Percentiles rank a stretch among this genome's conserved stretches.
Conservation (phyloP, 306 rosid genomes). For the Carpinus fangiana region DNA sequence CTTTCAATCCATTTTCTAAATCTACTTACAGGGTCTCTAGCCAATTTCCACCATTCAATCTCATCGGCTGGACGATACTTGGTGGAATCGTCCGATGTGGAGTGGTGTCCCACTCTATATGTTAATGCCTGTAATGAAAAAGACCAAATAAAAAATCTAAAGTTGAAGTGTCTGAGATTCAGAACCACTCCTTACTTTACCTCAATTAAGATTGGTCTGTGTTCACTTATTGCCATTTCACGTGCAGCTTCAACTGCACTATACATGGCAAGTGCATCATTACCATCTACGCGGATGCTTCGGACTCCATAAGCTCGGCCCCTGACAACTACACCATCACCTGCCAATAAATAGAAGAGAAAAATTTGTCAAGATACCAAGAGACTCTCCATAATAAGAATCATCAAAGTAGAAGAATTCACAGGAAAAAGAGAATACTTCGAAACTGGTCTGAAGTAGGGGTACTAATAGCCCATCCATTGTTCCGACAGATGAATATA, state of each 20-base stretch:
- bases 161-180: background rate
- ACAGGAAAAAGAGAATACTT: slow-evolving; percentile 44
- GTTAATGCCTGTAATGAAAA: slow-evolving; percentile 66
- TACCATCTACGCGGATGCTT: slow-evolving; percentile 91
- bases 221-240: slow-evolving; percentile 72
- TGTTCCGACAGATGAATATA: slow-evolving; percentile 88
- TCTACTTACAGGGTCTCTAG: slow-evolving; percentile 73
- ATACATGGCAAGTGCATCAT: slow-evolving; percentile 82
- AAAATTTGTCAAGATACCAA: slow-evolving; percentile 22
- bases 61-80: slow-evolving; percentile 76
- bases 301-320: slow-evolving; percentile 85
- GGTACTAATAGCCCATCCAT: slow-evolving; percentile 99
- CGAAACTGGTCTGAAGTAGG: slow-evolving; percentile 94
- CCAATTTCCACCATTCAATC: slow-evolving; percentile 77
- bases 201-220: slow-evolving; percentile 83
- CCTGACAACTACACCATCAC: slow-evolving; percentile 83
- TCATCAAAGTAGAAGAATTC: slow-evolving; percentile 15
- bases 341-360: slow-evolving; percentile 39
- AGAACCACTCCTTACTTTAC: slow-evolving; percentile 36
- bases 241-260: slow-evolving; percentile 80
- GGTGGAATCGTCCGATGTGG: slow-evolving; percentile 97
- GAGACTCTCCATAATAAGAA: slow-evolving; percentile 13
- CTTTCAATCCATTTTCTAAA: slow-evolving; percentile 90
- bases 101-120: slow-evolving; percentile 93
- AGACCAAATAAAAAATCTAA: slow-evolving; percentile 12